Conservation (phyloP, 768 basidiomycete species). For the Xanthoconium purpureum region DNA sequence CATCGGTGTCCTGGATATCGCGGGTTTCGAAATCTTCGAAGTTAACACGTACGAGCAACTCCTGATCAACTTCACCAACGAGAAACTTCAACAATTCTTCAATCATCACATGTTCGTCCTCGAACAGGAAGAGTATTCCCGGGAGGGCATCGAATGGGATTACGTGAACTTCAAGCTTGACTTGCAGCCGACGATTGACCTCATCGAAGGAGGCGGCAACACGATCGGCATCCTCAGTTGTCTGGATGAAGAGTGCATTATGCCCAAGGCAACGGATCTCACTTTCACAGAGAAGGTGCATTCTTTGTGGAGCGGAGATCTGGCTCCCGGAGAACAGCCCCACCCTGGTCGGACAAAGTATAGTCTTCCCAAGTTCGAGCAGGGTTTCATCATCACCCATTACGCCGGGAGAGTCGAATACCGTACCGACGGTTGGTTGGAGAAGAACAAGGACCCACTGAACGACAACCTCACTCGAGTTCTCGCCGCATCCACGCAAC, state of each 20-base stretch:
- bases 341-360: constrained; percentile 85
- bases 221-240: constrained; percentile 88
- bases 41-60: constrained; percentile 96
- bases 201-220: constrained; percentile 77
- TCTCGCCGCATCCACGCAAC: constrained; percentile 76
- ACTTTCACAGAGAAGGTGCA: constrained; percentile 95
- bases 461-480: constrained; percentile 94
- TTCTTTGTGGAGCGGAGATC: constrained; percentile 59
- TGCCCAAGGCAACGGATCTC: constrained; percentile 96
- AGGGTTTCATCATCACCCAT: constrained; percentile 93
- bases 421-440: constrained; percentile 92
- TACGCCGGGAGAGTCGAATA: constrained; percentile 98
- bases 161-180: constrained; percentile 98
- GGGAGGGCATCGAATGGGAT: constrained; percentile 96
- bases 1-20: constrained; percentile 98
- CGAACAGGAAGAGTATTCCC: constrained; percentile 97
- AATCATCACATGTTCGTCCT: constrained; percentile 99
- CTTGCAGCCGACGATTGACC: constrained; percentile 95
- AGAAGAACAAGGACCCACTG: constrained; percentile 99
- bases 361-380: constrained; percentile 81
- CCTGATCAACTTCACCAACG: constrained; percentile 98
- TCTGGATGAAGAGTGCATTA: constrained; percentile 97
- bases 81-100: constrained; percentile 96
- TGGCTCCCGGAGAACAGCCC: constrained; percentile 40
- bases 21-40: constrained; percentile 97